Evolutionary conservation across 2,329 filamentous ascomycete genomes (phyloP).

Genomic region (Penicillium vulpinum): DNA sequence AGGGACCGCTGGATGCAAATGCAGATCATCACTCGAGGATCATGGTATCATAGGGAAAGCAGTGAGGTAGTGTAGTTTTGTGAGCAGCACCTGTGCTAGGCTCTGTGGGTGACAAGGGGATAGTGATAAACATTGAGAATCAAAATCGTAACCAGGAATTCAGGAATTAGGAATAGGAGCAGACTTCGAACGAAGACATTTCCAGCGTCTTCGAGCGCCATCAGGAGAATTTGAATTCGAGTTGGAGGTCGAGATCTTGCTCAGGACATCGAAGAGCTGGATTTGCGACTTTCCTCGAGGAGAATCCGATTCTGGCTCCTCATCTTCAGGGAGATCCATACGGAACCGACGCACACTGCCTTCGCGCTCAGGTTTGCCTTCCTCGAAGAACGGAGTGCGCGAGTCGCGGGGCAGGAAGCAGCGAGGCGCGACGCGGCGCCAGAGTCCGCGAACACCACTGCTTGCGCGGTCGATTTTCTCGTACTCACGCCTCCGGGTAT

Average conservation of each 20-base stretch:
- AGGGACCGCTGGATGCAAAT: slow-evolving; percentile 4
- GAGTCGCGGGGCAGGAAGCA: slow-evolving; percentile 39
- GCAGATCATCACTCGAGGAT: slow-evolving; percentile 5
- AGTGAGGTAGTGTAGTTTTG: background rate
- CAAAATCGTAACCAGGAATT: background rate
- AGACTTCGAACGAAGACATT: slow-evolving; percentile 17
- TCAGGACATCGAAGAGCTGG: slow-evolving; percentile 10
- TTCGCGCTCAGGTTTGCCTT: slow-evolving; percentile 42
- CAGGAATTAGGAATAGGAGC: background rate
- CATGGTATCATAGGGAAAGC: slow-evolving; percentile 11
- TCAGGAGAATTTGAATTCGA: background rate
- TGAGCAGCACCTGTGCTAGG: slow-evolving; percentile 5
- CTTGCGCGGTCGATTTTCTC: slow-evolving; percentile 56
- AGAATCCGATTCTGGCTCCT: slow-evolving; percentile 10
- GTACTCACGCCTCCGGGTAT: slow-evolving; percentile 47
- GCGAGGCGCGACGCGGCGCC: slow-evolving; percentile 43
- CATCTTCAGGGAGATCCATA: slow-evolving; percentile 45
- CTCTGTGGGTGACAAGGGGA: background rate
- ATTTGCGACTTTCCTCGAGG: slow-evolving; percentile 4
- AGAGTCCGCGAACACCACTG: slow-evolving; percentile 44
- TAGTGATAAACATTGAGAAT: background rate
- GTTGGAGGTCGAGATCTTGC: background rate
- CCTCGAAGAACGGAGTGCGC: slow-evolving; percentile 45
- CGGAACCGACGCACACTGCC: slow-evolving; percentile 49
- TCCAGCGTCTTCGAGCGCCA: slow-evolving; percentile 16